Evolutionary conservation across 2,329 filamentous ascomycete genomes (phyloP), one percentile per base, ranked within the genome.

Genomic region (Dactylellina drechsleri): DNA sequence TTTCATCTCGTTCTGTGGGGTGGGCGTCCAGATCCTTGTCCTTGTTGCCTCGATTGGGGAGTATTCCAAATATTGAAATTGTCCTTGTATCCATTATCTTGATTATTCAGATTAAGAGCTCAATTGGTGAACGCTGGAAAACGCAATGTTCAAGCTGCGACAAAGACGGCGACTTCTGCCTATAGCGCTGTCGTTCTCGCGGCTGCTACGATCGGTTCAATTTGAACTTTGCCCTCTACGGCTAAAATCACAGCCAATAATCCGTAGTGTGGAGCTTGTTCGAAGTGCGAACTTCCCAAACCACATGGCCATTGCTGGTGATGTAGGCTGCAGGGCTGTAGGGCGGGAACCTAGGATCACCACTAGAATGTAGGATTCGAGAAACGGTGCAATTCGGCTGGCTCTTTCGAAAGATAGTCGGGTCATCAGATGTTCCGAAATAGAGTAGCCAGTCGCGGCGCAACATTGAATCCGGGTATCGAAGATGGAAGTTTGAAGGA

Each of bases 291-390:
- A 10, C 31, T 36, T 36, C 31, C 31, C 31, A 7, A 36, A 36
- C 31, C 31, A 36, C 31, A 36, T 47, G 43, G 43, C 43, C 43
- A 47, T 47, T 12, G 7, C 13, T 47, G 10, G 52, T 18, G 47
- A 23, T 20, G 41, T 58, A 45, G 54, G 54, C 54, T 45, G n/a
- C 54, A 58, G 54, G 54, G 54, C 54, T 58, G 54, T 58, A 58
- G 54, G 54, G 54, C 54, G 54, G 53, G 6, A n/a, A 20, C 18
- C 36, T 58, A 58, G 36, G 36, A 58, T 58, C 36, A 26, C 40
- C 4, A 15, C 12, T 26, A 15, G 13, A 47, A 47, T 12, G 43
- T 47, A 18, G 43, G 43, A 47, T 47, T 47, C 43, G 31, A 28
- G 28, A 47, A 4, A n/a, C 15, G 28, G 26, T 13, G 16, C 16